phyloP scores from a whole-genome alignment of 73 alveolate genomes.

The Paramecium bursaria region DNA sequence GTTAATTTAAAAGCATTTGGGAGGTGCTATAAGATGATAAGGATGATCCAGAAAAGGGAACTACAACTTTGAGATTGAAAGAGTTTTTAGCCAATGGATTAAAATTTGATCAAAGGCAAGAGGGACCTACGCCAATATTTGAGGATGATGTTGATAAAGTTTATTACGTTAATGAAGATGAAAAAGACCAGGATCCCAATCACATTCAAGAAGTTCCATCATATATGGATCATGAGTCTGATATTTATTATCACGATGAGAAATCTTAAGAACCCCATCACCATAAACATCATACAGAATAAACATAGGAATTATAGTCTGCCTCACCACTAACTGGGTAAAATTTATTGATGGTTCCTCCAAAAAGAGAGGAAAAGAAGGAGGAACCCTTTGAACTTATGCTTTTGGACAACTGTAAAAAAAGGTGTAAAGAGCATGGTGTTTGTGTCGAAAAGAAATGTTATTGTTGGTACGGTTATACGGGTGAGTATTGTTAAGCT shows the following conservation, averaged over 20 bases:
- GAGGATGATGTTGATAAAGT: conserved; percentile 46
- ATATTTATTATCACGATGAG: background rate
- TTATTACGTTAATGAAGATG: conserved; percentile 52
- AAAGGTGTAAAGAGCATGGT: conserved; percentile 50
- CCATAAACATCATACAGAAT: background rate
- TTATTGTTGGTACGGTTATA: conserved; percentile 53
- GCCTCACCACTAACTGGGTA: background rate
- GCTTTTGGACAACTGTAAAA: conserved; percentile 38
- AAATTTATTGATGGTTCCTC: conserved; percentile 36
- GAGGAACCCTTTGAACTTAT: conserved; percentile 13
- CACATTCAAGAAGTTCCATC: background rate
- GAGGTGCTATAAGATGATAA: conserved; percentile 38
- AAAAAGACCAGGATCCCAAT: background rate
- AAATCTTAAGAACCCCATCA: background rate
- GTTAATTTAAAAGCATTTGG: background rate
- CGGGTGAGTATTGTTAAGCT: conserved; percentile 50
- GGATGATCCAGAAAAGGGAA: background rate
- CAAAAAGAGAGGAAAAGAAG: background rate
- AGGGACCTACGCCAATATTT: conserved; percentile 48
- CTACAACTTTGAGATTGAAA: background rate
- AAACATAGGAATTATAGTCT: too few species aligned
- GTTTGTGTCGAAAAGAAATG: conserved; percentile 44
- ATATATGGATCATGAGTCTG: too few species aligned
- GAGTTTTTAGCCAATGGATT: conserved; percentile 31
- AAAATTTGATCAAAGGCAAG: conserved; percentile 45